These are phyloP conservation scores for Lichenothelia convexa DNA, from an alignment of 495 filamentous ascomycete species.

Conservation along the genomic window DNA sequence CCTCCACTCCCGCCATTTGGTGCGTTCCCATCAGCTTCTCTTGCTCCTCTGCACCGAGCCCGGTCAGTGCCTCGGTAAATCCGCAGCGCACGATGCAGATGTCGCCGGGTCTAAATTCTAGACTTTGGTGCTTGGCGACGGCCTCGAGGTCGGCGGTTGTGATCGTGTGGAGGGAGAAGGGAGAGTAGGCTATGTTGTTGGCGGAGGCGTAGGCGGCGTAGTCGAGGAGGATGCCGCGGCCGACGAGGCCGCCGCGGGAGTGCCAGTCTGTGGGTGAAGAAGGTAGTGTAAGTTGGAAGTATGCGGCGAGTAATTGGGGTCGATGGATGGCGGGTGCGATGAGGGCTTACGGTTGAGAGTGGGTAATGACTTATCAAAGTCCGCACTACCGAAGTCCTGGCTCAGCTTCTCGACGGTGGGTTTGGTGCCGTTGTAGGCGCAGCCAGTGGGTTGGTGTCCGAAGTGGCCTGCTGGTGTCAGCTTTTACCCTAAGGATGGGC, in stretches of 20 bases:
- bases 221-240: constrained; percentile 39
- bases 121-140: constrained; percentile 20
- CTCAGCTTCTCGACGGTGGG: constrained; percentile 6
- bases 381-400: constrained; percentile 10
- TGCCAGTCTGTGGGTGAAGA: constrained; percentile 2
- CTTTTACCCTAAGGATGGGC: constrained; percentile 1
- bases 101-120: constrained; percentile 28
- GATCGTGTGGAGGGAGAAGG: constrained; percentile 26
- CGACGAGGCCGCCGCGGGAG: constrained; percentile 24
- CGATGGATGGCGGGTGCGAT: no score
- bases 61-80: constrained; percentile 26
- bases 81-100: constrained; percentile 38
- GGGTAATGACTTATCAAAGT: constrained; percentile 11
- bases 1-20: constrained; percentile 28
- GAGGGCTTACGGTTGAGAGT: constrained; percentile 17
- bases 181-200: constrained; percentile 20
- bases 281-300: background rate
- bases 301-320: background rate
- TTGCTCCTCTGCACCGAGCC: constrained; percentile 17
- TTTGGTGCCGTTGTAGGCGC: constrained; percentile 3
- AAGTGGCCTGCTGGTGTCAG: constrained; percentile 1
- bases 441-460: constrained; percentile 7
- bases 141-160: constrained; percentile 22
- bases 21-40: constrained; percentile 16
- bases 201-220: constrained; percentile 23